Evolutionary conservation across 345 rosid species (phyloP), one percentile per base, ranked within the genome.

Genomic region (Anacardium occidentale): DNA sequence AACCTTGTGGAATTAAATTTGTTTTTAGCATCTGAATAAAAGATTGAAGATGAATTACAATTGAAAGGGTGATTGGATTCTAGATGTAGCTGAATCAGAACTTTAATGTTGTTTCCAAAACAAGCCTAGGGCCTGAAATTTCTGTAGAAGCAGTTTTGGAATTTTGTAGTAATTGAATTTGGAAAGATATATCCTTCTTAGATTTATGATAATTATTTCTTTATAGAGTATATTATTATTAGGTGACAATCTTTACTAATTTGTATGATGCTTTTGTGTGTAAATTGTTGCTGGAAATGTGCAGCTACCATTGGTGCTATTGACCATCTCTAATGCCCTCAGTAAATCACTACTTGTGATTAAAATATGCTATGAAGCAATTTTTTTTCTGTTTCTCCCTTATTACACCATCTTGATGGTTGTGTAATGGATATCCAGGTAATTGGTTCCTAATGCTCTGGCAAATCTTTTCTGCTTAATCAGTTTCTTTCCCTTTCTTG

Each of bases 401-500:
- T 73, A 50, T 74, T 79, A 69, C 75, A 64, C 26, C 62, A 57
- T 37, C 47, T 71, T 45, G 62, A 74, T 76, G 69, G 66, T 83
- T 82, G 56, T 71, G 70, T 76, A 71, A 75, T 83, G 44, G 68
- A 72, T 77, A 70, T 74, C 81, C 85, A 96, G 99, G 98, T 93
- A 44, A 96, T 96, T 80, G 99, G 99, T 67, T 98, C 99, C 42
- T 93, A 96, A 68, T 96, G 99, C 68, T 96, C 99, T 11, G 99
- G 99, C 72, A 96, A 96, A 80, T 96, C 99, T 1, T 95, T 95
- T 86, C 83, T 95, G 71, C 98, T 95, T 62, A 95, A 95, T 88
- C 99, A 95, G 68, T 97, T 95, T 78, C 99, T 93, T 77, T 93
- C 99, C 52, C 97, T 95, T 66, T 95, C 99, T 67, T 95, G 99